Evolutionary conservation across 2,329 filamentous ascomycete species (phyloP).

Genomic region (Aspergillus sp.): DNA sequence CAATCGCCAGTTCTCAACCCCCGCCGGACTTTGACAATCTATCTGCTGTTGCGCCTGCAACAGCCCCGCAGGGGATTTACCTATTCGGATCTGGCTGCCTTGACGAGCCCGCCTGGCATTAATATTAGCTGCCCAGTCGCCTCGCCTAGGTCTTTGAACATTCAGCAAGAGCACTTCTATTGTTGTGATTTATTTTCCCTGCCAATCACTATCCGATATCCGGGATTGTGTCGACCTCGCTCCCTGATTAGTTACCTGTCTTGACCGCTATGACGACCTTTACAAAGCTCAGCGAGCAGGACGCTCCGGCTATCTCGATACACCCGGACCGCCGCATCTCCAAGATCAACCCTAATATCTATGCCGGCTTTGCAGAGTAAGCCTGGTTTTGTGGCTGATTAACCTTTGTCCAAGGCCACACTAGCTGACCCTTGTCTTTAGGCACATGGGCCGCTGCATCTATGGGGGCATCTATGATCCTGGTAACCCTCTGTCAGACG

Average conservation of each 20-base stretch:
- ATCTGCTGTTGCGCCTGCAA: slow-evolving; percentile 16
- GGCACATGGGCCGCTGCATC: slow-evolving; percentile 87
- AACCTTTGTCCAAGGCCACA: background rate
- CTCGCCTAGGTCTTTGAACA: slow-evolving; percentile 16
- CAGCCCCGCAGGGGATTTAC: slow-evolving; percentile 39
- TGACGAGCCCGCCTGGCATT: slow-evolving; percentile 23
- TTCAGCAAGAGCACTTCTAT: slow-evolving; percentile 11
- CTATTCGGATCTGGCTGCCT: slow-evolving; percentile 26
- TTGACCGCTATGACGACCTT: slow-evolving; percentile 68
- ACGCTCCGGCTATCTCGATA: slow-evolving; percentile 67
- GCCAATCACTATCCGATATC: slow-evolving; percentile 16
- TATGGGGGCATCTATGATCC: slow-evolving; percentile 87
- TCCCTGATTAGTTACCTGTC: slow-evolving; percentile 6
- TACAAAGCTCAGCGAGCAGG: slow-evolving; percentile 66
- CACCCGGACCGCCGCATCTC: slow-evolving; percentile 68
- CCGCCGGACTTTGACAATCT: slow-evolving; percentile 7
- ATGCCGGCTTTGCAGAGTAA: slow-evolving; percentile 83
- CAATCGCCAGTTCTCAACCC: slow-evolving; percentile 2
- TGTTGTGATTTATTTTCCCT: slow-evolving; percentile 11
- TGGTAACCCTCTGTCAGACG: slow-evolving; percentile 71
- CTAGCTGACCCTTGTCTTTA: slow-evolving; percentile 40
- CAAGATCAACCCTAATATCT: slow-evolving; percentile 78
- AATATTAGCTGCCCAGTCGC: slow-evolving; percentile 25
- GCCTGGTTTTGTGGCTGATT: slow-evolving; percentile 31
- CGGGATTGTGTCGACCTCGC: background rate